phyloP scores from a whole-genome alignment of 768 basidiomycete species.

The Suillus sp. region DNA sequence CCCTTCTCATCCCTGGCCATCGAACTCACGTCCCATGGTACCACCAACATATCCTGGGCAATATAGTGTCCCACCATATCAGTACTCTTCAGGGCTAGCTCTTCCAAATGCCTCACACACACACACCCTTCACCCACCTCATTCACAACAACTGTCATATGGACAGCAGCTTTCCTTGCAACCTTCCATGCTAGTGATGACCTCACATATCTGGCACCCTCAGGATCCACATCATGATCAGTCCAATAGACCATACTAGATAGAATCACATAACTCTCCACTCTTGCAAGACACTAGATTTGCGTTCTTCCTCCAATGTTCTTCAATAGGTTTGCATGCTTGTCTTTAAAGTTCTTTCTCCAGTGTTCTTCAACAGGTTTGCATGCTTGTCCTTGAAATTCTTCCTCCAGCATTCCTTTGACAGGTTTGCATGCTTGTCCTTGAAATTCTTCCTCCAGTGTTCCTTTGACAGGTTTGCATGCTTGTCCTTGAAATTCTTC shows the following conservation, averaged over 20 bases:
- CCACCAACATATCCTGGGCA: background rate
- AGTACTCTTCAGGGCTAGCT: background rate
- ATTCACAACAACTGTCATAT: background rate
- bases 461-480: too few relatives aligned
- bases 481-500: too few relatives aligned
- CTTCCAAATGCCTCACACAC: background rate
- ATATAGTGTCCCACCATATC: background rate
- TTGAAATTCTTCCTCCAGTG: too few relatives aligned
- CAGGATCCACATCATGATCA: background rate
- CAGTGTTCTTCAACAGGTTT: too few relatives aligned
- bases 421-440: too few relatives aligned
- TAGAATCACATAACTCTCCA: too few relatives aligned
- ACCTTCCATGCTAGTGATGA: background rate
- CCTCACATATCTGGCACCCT: background rate
- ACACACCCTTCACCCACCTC: background rate
- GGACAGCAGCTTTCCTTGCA: background rate
- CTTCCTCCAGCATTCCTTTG: too few relatives aligned
- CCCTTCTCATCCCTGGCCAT: background rate
- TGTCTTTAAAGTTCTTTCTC: too few relatives aligned
- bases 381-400: too few relatives aligned
- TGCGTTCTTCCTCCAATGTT: too few relatives aligned
- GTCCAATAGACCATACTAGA: background rate
- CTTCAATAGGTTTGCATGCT: too few relatives aligned
- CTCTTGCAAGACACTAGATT: too few relatives aligned
- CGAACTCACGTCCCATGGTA: background rate